Base-by-base conservation (phyloP, 1,284 basidiomycete species). In the Cryptococcus floricola region DNA sequence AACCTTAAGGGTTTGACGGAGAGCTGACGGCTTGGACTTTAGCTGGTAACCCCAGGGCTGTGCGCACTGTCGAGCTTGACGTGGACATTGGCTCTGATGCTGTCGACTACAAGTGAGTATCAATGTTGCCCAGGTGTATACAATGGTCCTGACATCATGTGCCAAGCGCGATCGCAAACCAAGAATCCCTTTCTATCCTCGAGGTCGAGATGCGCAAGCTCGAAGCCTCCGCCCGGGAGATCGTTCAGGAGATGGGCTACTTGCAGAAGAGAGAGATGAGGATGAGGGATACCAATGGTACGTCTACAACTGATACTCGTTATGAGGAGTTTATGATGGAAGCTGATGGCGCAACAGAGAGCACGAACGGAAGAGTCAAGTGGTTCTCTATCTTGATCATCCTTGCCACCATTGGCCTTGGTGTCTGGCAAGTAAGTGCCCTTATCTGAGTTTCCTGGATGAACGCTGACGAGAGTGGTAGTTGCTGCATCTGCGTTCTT, bases 141-240 rank as follows among this genome's bases (percentile, higher is more conserved):
- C 27, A 5, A 12, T n/a, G 25, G 23, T 12, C 18, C 34, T 55
- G 42, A 52, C 54, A 19, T 18, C 27, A 25, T 34, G 18, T 49
- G 16, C 31, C 10, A 69, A 94, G 91, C 70, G 95, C 95, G 19
- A 98, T 98, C 73, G 95, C 96, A 6, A 98, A 97, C 79, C 94
- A 97, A 76, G 95, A 98, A 77, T 94, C 91, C 0, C 81, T 98
- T 0, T 97, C 92, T 2, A 89, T 89, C 0, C 83, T 98, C 41
- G 96, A 98, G 78, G 94, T 92, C 0, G 95, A 98, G 77, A 96
- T 98, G 91, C 84, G 94, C 39, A 98, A 98, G 73, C 81, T 98
- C 9, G 95, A 98, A 75, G 92, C 89, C 1, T 79, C 97, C 5
- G 89, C 93, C 37, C 91, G 91, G 75, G 95, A 98, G 79, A 87